A percentile compares a stretch with the other conserved stretches of the same genome.
Evolutionary conservation across 169 alveolate species (phyloP).

Genomic region (Plasmodium inui): DNA sequence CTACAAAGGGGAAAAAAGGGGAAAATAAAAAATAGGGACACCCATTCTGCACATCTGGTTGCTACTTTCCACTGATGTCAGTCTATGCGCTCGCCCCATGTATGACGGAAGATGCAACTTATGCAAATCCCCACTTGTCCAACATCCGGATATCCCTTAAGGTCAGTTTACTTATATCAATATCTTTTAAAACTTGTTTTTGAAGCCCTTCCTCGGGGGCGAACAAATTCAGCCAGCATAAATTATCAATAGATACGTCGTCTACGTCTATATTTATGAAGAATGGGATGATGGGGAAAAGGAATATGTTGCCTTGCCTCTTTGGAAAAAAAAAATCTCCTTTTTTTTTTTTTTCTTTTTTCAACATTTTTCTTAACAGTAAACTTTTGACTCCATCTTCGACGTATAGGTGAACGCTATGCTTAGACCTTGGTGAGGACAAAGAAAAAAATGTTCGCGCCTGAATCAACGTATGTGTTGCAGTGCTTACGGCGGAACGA

Average conservation of each 20-base stretch:
- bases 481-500: background rate
- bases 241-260: slow-evolving; percentile 50
- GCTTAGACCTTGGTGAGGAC: slow-evolving; percentile 25
- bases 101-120: background rate
- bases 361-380: slow-evolving; percentile 17
- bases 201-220: slow-evolving; percentile 62
- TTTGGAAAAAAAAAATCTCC: background rate
- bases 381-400: slow-evolving; percentile 59
- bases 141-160: slow-evolving; percentile 47
- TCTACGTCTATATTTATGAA: slow-evolving; percentile 50
- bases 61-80: background rate
- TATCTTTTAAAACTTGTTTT: slow-evolving; percentile 49
- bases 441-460: background rate
- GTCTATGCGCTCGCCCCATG: background rate
- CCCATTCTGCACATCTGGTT: background rate
- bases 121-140: slow-evolving; percentile 30
- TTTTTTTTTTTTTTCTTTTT: slow-evolving; percentile 15
- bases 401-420: slow-evolving; percentile 68
- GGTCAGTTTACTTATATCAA: slow-evolving; percentile 35
- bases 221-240: slow-evolving; percentile 48
- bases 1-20: background rate
- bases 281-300: slow-evolving; percentile 1
- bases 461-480: background rate
- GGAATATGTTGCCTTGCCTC: background rate
- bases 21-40: background rate